A percentile compares a stretch with the other conserved stretches of the same genome.
Evolutionary conservation across 1,284 basidiomycete genomes (phyloP).

Genomic region (Puccinia horiana): DNA sequence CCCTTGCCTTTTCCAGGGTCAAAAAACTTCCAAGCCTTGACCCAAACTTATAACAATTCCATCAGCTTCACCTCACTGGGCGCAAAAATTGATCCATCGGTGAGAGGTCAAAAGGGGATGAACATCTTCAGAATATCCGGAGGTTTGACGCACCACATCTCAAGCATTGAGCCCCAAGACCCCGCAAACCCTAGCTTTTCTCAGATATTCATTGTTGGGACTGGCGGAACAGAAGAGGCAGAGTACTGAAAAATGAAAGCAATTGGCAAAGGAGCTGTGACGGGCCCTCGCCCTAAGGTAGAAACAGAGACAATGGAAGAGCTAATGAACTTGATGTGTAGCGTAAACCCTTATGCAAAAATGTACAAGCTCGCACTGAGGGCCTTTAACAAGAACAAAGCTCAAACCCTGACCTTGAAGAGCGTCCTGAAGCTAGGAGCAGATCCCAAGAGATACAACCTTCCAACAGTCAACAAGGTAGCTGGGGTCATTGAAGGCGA

Average conservation of each 20-base stretch:
- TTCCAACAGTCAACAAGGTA: not conserved
- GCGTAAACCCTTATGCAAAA: conserved; percentile 2
- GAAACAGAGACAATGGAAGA: not conserved
- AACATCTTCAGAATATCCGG: not conserved
- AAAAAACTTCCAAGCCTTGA: no score
- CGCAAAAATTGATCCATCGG: not conserved
- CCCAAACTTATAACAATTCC: no score
- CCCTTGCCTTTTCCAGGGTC: no score
- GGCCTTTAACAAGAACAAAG: not conserved
- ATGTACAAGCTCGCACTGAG: not conserved
- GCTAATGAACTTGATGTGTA: not conserved
- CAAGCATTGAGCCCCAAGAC: not conserved
- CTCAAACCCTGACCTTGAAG: not conserved
- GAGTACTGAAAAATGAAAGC: not conserved
- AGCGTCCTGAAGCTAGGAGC: not conserved
- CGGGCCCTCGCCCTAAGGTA: not conserved
- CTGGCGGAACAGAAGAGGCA: not conserved
- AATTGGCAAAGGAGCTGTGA: not conserved
- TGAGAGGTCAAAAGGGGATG: not conserved
- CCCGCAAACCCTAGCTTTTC: not conserved
- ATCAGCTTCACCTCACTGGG: not conserved
- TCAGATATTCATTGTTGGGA: conserved; percentile 15
- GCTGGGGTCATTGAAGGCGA: not conserved
- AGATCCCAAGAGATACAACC: not conserved
- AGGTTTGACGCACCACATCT: not conserved